Percentiles rank a stretch among this genome's conserved stretches.
phyloP scores from a whole-genome alignment of 768 basidiomycete genomes.

The Termitomyces sp. region DNA sequence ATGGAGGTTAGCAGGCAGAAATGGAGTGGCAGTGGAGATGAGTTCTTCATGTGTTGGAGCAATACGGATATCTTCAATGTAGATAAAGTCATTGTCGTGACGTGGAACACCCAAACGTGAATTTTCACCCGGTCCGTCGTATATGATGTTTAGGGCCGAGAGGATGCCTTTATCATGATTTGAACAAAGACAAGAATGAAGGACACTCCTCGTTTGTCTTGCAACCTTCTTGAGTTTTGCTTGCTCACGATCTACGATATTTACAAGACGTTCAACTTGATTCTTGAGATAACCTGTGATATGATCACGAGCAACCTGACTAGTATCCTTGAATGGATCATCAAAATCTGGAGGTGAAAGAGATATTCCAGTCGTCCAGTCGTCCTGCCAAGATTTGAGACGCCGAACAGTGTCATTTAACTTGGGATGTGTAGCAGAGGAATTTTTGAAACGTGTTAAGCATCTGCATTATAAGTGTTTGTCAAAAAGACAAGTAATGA shows the following conservation, averaged over 20 bases:
- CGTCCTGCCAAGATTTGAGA: conserved; percentile 41
- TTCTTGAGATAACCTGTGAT: conserved; percentile 32
- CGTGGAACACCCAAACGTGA: conserved; percentile 48
- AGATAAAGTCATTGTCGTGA: conserved; percentile 64
- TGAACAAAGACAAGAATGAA: neutral
- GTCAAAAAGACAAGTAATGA: neutral
- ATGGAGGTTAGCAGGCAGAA: conserved; percentile 57
- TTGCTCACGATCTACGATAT: conserved; percentile 53
- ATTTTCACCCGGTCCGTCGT: conserved; percentile 52
- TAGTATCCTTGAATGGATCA: conserved; percentile 34
- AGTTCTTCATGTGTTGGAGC: conserved; percentile 72
- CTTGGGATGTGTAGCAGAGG: conserved; percentile 41
- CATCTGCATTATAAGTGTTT: conserved; percentile 31
- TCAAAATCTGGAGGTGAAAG: conserved; percentile 39
- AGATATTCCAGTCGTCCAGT: conserved; percentile 43
- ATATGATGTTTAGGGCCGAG: conserved; percentile 36
- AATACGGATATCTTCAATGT: conserved; percentile 59
- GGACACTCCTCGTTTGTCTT: conserved; percentile 12
- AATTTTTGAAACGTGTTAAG: conserved; percentile 57
- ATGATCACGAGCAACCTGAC: conserved; percentile 31
- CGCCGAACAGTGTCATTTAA: conserved; percentile 38
- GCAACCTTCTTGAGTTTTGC: conserved; percentile 27
- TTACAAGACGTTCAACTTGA: conserved; percentile 30
- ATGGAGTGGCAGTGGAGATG: conserved; percentile 43
- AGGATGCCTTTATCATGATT: conserved; percentile 30